These are phyloP conservation scores for Sarocladiaceae sp. DNA, from an alignment of 2,329 filamentous ascomycete genomes.

Conservation along the genomic window DNA sequence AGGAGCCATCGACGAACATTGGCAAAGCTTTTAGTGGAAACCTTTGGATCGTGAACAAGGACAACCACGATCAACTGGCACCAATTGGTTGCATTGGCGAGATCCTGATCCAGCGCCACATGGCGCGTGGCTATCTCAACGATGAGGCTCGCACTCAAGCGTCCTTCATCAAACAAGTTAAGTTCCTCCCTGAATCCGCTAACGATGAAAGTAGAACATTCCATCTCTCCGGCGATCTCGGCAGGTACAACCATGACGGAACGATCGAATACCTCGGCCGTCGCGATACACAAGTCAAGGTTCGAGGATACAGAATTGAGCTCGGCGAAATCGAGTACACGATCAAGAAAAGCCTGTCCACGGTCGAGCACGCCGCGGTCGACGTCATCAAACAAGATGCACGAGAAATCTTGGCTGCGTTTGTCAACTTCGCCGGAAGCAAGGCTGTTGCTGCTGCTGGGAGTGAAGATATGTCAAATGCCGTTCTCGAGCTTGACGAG, in stretches of 20 bases:
- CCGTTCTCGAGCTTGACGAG: too few relatives aligned
- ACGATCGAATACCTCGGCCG: constrained; percentile 9
- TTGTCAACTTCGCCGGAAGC: constrained; percentile 9
- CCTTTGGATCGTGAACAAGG: constrained; percentile 16
- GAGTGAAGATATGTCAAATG: too few relatives aligned
- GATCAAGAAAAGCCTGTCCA: not conserved
- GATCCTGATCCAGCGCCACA: too few relatives aligned
- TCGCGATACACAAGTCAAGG: too few relatives aligned
- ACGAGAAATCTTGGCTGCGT: constrained; percentile 1
- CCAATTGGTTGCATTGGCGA: too few relatives aligned
- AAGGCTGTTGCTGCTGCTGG: too few relatives aligned
- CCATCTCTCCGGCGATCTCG: constrained; percentile 15
- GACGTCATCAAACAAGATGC: constrained; percentile 10
- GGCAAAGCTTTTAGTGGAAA: constrained; percentile 10
- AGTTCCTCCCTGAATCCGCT: too few relatives aligned
- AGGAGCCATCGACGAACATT: constrained; percentile 8
- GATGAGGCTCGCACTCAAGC: too few relatives aligned
- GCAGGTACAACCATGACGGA: constrained; percentile 6
- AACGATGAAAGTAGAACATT: constrained; percentile 10
- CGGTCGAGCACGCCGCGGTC: constrained; percentile 6
- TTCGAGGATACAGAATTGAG: constrained; percentile 46
- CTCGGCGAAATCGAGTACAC: constrained; percentile 18
- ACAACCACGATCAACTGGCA: constrained; percentile 13
- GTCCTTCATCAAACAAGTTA: too few relatives aligned
- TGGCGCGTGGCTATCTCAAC: too few relatives aligned